Evolutionary conservation across 2,329 filamentous ascomycete species (phyloP), one percentile per base, ranked within the genome.

Genomic region (Elsinoe batatas): DNA sequence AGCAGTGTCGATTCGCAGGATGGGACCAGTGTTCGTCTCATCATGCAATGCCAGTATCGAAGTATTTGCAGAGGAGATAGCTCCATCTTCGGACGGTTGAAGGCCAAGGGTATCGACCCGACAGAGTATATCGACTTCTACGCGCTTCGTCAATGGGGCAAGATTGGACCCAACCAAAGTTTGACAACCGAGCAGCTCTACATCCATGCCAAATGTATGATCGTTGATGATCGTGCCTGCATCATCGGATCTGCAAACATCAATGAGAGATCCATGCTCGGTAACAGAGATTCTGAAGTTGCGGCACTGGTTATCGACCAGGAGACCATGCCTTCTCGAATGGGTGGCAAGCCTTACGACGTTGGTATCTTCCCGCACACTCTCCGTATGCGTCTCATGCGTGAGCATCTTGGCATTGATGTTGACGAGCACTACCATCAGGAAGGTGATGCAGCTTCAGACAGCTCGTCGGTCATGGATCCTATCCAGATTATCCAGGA

Each of bases 221-320:
- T 98, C 56, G 91, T 95, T 3, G 93, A 98, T 69, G 93, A 98
- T 65, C 83, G 91, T 33, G 82, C 93, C 57, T 91, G 86, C 17
- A 83, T 98, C 59, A 98, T 98, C 63, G 93, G 93, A 15, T 97
- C 91, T 44, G 93, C 93, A 54, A 98, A 98, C 68, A 97, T 98
- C 76, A 98, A 98, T 64, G 93, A 98, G 70, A 84, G 93, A 44
- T 97, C 91, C 5, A 90, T 97, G 89, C 71, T 96, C 59, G 93
- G 93, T 7, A 85, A 82, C 49, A 82, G 93, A 64, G 93, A 98
- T 69, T 96, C 91, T 0, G 93, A 98, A 71, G 83, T 88, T 59
- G 93, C 91, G 4, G 85, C 91, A 5, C 80, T 97, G 42, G 87
- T 98, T 40, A 83, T 91, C 54, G 93, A 98, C 67, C 91, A 88